Evolutionary conservation across 768 basidiomycete species (phyloP), one percentile per base, ranked within the genome.

Genomic region (Calvatia gigantea): DNA sequence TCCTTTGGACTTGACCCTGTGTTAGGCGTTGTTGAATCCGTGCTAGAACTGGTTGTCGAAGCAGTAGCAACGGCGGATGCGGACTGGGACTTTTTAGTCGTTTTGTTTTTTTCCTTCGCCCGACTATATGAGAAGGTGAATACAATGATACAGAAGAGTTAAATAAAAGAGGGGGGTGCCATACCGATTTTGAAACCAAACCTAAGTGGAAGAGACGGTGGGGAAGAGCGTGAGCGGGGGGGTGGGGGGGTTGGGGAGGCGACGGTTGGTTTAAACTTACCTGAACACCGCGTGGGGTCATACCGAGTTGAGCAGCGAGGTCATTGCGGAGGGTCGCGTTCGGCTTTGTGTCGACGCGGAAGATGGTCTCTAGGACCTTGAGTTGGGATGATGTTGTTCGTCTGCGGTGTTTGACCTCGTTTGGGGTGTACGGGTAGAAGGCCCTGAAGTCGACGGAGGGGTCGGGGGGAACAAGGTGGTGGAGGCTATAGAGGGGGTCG

Each of bases 221-320:
- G n/a, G 17, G 49, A 57, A 62, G 63, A 65, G 64, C 61, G 61
- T 58, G 58, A 51, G 50, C 41, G 46, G 50, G 27, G 21, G 63
- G 48, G 54, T 49, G 47, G 54, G 37, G 27, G 15, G 29, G 19
- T 42, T 51, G 51, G 48, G 35, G 45, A 56, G 19, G 52, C 28
- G 21, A 35, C 32, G 57, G 23, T 38, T 21, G 44, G 38, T 27
- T 41, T 19, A 38, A 32, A 12, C 77, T 45, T 55, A 96, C 95
- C 81, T 98, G 95, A 2, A 98, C 91, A n/a, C 92, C 93, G 58
- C 95, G 77, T 19, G 93, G 84, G 8, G 91, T 89, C 95, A 98
- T 98, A 59, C 85, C 86, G 55, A 98, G 83, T 72, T 93, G 80
- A 8, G 78, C 73, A 0, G 94, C 89, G 51, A 98, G 83, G 60